Evolutionary conservation across 2,329 filamentous ascomycete genomes (phyloP), one percentile per base, ranked within the genome.

Genomic region (Fusarium dimerum): DNA sequence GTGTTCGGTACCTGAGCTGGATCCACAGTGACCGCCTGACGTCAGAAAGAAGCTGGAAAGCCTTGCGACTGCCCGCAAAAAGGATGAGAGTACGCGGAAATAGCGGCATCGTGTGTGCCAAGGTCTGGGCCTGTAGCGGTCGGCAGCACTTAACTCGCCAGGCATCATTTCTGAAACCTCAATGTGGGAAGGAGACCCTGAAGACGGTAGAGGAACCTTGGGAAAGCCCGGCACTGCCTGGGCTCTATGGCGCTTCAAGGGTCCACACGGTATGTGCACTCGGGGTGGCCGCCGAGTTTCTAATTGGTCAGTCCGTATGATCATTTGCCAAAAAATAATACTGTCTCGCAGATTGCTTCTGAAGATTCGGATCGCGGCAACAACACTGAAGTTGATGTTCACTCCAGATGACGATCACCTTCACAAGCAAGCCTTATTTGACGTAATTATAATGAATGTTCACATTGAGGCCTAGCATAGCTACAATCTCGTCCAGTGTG

Each of bases 51-150:
- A 36, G 38, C 11, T n/a, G 20, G 38, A 49, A n/a, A 20, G 44
- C 30, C 40, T 30, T 48, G 40, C 40, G 36, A 38, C 40, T 40
- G 45, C 32, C 42, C 36, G 55, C 29, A 46, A 45, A 46, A 48
- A 46, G 7, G 20, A 26, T 5, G 20, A 26, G 20, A 26, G 20
- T 36, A 18, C 41, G 50, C 58, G 58, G 59, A 55, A 51, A 55
- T 42, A 53, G 53, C 59, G 59, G 59, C 59, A 61, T 45, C 48
- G 45, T 48, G 47, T 18, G 38, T 40, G 55, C 58, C 58, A 61
- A 61, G 58, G 52, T 40, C 57, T 61, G 48, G 58, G 52, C 49
- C 40, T 38, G 26, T 39, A 50, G 58, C 58, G 55, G 55, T 36
- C 55, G 45, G 20, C 42, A 41, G 48, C 36, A 39, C 46, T 41